These are phyloP conservation scores for Starmerella powellii DNA, from an alignment of 805 yeast genomes.

Conservation along the genomic window DNA sequence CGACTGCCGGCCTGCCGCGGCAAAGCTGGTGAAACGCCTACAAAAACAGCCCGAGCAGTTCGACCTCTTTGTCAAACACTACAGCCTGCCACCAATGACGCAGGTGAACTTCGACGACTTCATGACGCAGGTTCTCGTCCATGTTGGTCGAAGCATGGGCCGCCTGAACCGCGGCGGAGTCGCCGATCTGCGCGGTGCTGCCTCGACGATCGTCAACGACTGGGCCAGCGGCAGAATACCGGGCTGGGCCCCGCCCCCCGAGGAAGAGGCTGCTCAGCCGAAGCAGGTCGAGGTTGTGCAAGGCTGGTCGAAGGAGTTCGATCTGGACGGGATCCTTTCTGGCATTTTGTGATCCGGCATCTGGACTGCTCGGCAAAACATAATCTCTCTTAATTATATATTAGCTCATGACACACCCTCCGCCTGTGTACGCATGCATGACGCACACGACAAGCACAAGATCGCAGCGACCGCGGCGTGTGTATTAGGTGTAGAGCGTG, in stretches of 20 bases:
- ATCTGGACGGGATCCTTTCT: constrained; percentile 65
- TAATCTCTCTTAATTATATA: no score
- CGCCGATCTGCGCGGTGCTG: constrained; percentile 81
- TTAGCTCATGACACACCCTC: no score
- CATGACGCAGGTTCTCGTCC: constrained; percentile 76
- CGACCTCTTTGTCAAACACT: constrained; percentile 57
- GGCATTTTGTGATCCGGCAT: constrained; percentile 17
- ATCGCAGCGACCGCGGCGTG: no score
- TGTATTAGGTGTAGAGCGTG: no score
- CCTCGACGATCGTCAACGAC: constrained; percentile 68
- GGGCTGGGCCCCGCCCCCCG: constrained; percentile 73
- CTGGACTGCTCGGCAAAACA: no score
- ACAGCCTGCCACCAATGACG: constrained; percentile 71
- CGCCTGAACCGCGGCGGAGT: constrained; percentile 86
- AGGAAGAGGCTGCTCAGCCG: constrained; percentile 35
- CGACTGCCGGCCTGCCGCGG: constrained; percentile 77
- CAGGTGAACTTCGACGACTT: constrained; percentile 60
- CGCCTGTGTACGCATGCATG: no score
- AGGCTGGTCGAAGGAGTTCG: constrained; percentile 89
- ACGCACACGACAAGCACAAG: no score
- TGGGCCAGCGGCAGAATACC: constrained; percentile 94
- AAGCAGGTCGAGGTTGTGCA: constrained; percentile 66
- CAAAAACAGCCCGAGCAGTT: constrained; percentile 55
- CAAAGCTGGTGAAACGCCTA: constrained; percentile 61
- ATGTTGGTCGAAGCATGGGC: constrained; percentile 85